Conservation (phyloP, 2,329 filamentous ascomycete species). For the Penicillium sp. region DNA sequence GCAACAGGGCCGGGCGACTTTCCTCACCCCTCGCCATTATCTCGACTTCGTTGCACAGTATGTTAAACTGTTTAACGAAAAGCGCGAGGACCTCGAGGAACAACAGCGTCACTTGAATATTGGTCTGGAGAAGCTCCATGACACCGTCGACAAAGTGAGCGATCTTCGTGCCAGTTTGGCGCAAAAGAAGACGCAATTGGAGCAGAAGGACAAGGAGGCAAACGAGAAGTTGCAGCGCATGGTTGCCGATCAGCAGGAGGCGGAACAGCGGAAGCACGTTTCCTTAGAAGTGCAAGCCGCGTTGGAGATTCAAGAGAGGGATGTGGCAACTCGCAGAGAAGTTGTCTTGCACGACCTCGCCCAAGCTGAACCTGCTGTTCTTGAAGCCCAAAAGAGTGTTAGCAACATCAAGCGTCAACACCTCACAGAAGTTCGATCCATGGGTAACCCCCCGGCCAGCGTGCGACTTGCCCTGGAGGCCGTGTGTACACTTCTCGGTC, state of each 20-base stretch:
- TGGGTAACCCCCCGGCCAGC: conserved; percentile 86
- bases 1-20: conserved; percentile 89
- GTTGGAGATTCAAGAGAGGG: conserved; percentile 82
- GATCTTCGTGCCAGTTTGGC: conserved; percentile 87
- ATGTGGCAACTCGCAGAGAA: conserved; percentile 76
- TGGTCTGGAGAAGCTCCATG: conserved; percentile 91
- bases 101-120: conserved; percentile 98
- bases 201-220: conserved; percentile 89
- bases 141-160: conserved; percentile 95
- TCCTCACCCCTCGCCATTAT: conserved; percentile 93
- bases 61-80: conserved; percentile 94
- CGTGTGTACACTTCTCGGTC: conserved; percentile 91
- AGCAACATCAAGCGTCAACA: conserved; percentile 98
- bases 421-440: conserved; percentile 93
- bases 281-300: conserved; percentile 85
- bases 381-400: conserved; percentile 91
- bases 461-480: conserved; percentile 90
- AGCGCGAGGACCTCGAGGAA: conserved; percentile 96
- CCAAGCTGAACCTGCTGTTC: conserved; percentile 85
- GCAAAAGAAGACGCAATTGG: conserved; percentile 88
- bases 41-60: conserved; percentile 98
- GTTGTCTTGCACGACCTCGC: conserved; percentile 85
- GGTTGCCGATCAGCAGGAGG: conserved; percentile 92
- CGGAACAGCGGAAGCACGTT: conserved; percentile 81
- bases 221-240: conserved; percentile 97